A percentile compares a stretch with the other conserved stretches of the same genome.
Evolutionary conservation across 1,284 basidiomycete genomes (phyloP).

Genomic region (Bjerkandera adusta): DNA sequence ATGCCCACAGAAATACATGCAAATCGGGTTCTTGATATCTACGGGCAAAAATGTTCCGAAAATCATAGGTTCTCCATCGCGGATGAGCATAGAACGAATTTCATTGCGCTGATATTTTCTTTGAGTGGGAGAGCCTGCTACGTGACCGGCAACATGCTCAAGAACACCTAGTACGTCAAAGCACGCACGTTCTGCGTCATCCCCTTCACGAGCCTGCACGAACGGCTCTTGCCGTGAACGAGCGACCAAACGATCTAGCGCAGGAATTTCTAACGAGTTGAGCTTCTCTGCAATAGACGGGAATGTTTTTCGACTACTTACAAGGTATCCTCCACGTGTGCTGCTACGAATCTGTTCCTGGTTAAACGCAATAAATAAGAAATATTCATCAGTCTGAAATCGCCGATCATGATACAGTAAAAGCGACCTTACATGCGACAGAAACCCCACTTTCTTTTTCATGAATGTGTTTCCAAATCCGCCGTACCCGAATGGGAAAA

Average conservation of each 20-base stretch:
- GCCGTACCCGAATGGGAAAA: slow-evolving; percentile 36
- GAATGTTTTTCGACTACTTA: too few species aligned
- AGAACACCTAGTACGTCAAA: slow-evolving; percentile 1
- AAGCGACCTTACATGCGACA: neutral
- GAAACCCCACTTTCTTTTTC: too few species aligned
- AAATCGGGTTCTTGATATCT: slow-evolving; percentile 9
- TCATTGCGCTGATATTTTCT: slow-evolving; percentile 5
- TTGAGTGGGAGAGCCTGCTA: neutral
- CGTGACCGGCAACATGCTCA: slow-evolving; percentile 8
- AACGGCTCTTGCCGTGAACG: too few species aligned
- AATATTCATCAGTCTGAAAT: neutral
- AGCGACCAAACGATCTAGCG: too few species aligned
- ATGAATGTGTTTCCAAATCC: neutral
- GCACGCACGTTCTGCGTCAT: slow-evolving; percentile 13
- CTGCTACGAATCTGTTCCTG: slow-evolving; percentile 3
- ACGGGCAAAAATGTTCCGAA: slow-evolving; percentile 11
- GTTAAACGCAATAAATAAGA: slow-evolving; percentile 4
- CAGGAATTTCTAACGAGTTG: too few species aligned
- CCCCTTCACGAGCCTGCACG: too few species aligned
- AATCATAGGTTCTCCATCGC: slow-evolving; percentile 1
- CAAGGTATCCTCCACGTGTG: neutral
- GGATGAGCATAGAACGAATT: slow-evolving; percentile 6
- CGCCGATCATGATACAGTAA: neutral
- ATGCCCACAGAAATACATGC: slow-evolving; percentile 17
- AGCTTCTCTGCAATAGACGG: too few species aligned